Evolutionary conservation across 352 stramenopile species (phyloP).

Genomic region (Phytophthora capsici): DNA sequence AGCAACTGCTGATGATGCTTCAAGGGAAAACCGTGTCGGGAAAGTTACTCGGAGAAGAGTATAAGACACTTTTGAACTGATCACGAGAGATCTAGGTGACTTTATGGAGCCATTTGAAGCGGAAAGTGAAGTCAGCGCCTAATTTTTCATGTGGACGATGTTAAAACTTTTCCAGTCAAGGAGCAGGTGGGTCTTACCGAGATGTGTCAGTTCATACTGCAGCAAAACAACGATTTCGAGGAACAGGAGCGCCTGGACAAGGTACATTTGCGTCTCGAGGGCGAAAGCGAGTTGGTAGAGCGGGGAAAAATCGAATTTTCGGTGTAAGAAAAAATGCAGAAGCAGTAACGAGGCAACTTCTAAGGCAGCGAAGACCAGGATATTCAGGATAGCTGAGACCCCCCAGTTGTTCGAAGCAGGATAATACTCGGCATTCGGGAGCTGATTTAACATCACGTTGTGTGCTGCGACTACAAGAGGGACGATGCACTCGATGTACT

Average conservation of each 20-base stretch:
- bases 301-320: constrained; percentile 38
- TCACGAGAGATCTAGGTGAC: not conserved
- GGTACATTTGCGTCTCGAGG: constrained; percentile 35
- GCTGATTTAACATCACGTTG: constrained; percentile 33
- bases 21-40: constrained; percentile 65
- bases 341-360: constrained; percentile 35
- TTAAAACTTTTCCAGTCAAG: not conserved
- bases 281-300: constrained; percentile 48
- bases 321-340: constrained; percentile 25
- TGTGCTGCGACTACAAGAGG: constrained; percentile 38
- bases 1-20: constrained; percentile 63
- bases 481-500: constrained; percentile 48
- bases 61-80: constrained; percentile 30
- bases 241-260: constrained; percentile 9
- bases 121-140: constrained; percentile 11
- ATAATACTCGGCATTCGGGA: constrained; percentile 48
- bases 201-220: constrained; percentile 10
- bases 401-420: constrained; percentile 11
- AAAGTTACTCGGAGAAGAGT: constrained; percentile 57
- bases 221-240: constrained; percentile 10
- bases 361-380: constrained; percentile 29
- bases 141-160: not conserved
- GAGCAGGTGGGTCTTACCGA: constrained; percentile 1
- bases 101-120: constrained; percentile 5
- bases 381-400: constrained; percentile 1